Base-by-base conservation (phyloP, 2,329 filamentous ascomycete genomes). In the Cordyceps militaris region DNA sequence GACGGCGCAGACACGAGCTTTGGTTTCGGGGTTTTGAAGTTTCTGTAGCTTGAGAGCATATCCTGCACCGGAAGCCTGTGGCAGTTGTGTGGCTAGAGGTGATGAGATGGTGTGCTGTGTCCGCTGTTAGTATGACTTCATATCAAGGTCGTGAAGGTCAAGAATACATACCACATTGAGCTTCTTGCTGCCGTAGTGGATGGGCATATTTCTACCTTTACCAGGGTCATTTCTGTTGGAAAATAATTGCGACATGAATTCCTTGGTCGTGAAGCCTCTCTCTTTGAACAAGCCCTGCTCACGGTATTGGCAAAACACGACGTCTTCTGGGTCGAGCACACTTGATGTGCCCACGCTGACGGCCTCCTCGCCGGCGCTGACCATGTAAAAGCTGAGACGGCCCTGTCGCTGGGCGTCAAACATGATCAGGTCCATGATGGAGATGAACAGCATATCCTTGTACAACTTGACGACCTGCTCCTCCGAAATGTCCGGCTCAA, bases 231-330 rank as follows among this genome's bases (percentile, higher is more conserved):
- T 83, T 56, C 77, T 81, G 68, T 96, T 97, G 21, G 92, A 85
- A 74, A 97, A 97, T 9, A 99, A 75, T 71, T 99, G 94, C 65
- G 84, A 88, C 94, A 99, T 97, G 68, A 97, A 97, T 60, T 97
- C 85, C 49, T 86, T 84, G 47, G 95, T 79, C 0, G 84, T 89
- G 70, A 93, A 97, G 3, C 94, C 94, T 38, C 94, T 84, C 71
- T 97, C 88, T 63, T 88, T 83, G 70, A 96, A 94, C 6, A 97
- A 88, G 1, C 94, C 94, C 46, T 93, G 86, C 73, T 99, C 94
- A 62, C 94, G 84, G 69, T 99, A 99, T 70, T 99, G 94, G 60
- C 88, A 90, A 69, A 96, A 97, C 47, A 97, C 82, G 5, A 96
- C 89, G 70, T 99, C 94, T 53, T 87, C 82, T n/a, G 81, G 83